Evolutionary conservation across 768 basidiomycete genomes (phyloP).

Genomic region (Podaxis rugospora): DNA sequence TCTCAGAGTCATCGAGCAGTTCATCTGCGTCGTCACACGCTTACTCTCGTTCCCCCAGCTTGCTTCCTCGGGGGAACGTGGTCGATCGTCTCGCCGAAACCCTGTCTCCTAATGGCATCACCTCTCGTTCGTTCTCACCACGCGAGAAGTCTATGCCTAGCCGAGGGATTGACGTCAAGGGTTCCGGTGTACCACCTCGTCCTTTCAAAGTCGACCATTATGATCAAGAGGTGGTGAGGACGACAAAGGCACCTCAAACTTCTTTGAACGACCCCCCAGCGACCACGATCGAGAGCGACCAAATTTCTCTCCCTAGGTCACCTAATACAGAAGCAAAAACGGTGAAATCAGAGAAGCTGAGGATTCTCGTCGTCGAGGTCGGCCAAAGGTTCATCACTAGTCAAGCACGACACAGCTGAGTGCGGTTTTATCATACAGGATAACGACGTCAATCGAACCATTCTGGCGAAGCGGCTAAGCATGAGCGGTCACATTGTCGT

Average conservation of each 20-base stretch:
- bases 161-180: conserved; percentile 22
- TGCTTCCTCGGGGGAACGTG: conserved; percentile 21
- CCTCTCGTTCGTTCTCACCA: conserved; percentile 6
- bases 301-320: not conserved
- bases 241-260: not conserved
- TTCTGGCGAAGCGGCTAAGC: conserved; percentile 63
- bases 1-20: conserved; percentile 19
- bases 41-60: conserved; percentile 13
- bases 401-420: not conserved
- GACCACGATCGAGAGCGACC: not conserved
- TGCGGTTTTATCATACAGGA: conserved; percentile 39
- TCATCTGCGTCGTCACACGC: conserved; percentile 14
- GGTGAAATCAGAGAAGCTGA: conserved; percentile 22
- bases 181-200: conserved; percentile 25
- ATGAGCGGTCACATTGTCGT: conserved; percentile 64
- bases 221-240: conserved; percentile 10
- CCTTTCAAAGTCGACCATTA: conserved; percentile 32
- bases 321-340: not conserved
- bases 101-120: conserved; percentile 33
- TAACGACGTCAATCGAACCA: conserved; percentile 68
- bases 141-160: not conserved
- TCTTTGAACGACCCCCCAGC: not conserved
- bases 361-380: conserved; percentile 69
- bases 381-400: conserved; percentile 7
- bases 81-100: conserved; percentile 48